Evolutionary conservation across 179 eudicot genomes (phyloP), one percentile per base, ranked within the genome.

Genomic region (Silene noctiflora): DNA sequence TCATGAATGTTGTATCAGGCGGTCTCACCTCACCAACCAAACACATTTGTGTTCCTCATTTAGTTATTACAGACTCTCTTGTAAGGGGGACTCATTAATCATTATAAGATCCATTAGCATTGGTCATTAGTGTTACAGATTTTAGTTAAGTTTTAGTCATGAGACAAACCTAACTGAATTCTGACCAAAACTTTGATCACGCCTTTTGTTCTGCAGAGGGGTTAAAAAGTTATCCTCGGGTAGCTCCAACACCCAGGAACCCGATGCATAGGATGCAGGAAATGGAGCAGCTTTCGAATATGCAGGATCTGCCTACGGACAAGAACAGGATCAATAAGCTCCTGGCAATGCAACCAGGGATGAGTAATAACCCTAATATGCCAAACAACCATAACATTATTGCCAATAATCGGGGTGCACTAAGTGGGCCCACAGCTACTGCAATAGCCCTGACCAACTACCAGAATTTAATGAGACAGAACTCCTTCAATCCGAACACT

Each of bases 171-270:
- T 11, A 12, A 51, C n/a, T 3, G n/a, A 14, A 19, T 44, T 48
- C n/a, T 8, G 51, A 4, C 16, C 24, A 2, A 0, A 20, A 25
- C 53, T 78, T 59, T 75, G 53, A 35, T 67, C 14, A 4, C 20
- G 10, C 53, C 10, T 22, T 76, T 10, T 79, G 24, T 55, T 74
- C 42, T 83, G 80, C 97, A 94, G 98, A 94, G 83, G 91, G 91
- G 44, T 86, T 94, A 87, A 94, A 92, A 82, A 88, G 78, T 65
- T 90, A 88, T 77, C 92, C 98, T 64, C 88, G 90, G 71, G 88
- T 82, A 76, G 59, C 86, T 42, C 79, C 85, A 70, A 51, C 89
- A 24, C 76, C 87, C 35, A 88, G 87, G 82, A 81, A 82, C 17
- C 90, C 84, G 69, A 76, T 81, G 78, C 97, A 84, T 65, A 88